These are phyloP conservation scores for Mycena crocata DNA, from an alignment of 768 basidiomycete genomes.

Conservation along the genomic window DNA sequence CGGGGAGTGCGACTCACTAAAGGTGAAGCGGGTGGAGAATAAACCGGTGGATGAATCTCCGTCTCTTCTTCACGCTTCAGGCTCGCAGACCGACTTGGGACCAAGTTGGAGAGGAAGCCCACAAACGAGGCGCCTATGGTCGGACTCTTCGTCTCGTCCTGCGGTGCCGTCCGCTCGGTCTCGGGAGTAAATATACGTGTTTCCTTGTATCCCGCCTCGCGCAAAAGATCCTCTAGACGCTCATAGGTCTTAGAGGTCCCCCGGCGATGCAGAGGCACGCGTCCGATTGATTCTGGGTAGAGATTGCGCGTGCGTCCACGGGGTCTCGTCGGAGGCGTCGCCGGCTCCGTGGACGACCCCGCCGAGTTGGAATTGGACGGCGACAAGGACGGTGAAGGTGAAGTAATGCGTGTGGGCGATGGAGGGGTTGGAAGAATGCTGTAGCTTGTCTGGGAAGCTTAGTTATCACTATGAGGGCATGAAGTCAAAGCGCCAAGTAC, in stretches of 20 bases:
- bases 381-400: constrained; percentile 53
- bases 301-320: constrained; percentile 54
- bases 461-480: not conserved
- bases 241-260: constrained; percentile 88
- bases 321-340: constrained; percentile 57
- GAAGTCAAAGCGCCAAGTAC: not conserved
- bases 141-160: constrained; percentile 46
- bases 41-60: constrained; percentile 12
- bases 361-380: constrained; percentile 49
- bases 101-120: constrained; percentile 73
- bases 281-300: constrained; percentile 70
- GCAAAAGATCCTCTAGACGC: constrained; percentile 84
- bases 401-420: constrained; percentile 45
- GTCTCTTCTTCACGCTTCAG: constrained; percentile 34
- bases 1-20: constrained; percentile 29
- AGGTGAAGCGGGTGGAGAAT: constrained; percentile 35
- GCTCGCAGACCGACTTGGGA: constrained; percentile 50
- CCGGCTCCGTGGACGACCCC: constrained; percentile 55
- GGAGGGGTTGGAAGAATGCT: constrained; percentile 41
- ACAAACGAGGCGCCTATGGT: constrained; percentile 68
- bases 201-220: constrained; percentile 93
- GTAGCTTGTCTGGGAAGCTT: constrained; percentile 38
- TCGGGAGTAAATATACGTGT: constrained; percentile 92
- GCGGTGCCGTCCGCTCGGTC: constrained; percentile 61
- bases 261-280: constrained; percentile 80